These are phyloP conservation scores for Cystofilobasidium capitatum DNA, from an alignment of 768 basidiomycete genomes.

Conservation along the genomic window DNA sequence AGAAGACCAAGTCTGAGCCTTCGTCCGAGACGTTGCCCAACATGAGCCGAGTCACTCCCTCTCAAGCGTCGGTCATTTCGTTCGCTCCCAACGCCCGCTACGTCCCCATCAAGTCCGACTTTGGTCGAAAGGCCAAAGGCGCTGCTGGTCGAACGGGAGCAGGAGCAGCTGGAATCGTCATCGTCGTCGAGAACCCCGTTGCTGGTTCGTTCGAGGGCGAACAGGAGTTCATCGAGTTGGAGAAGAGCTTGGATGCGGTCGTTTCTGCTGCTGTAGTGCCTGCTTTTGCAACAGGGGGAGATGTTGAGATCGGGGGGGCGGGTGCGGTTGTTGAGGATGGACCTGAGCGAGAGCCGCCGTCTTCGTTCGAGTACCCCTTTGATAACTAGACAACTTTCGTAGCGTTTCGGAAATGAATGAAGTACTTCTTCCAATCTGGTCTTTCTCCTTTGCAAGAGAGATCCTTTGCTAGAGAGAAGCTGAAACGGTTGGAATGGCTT, in stretches of 20 bases:
- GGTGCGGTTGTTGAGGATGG: conserved; percentile 6
- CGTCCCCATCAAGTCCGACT: conserved; percentile 73
- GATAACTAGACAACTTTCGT: too few species aligned
- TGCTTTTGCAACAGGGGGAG: conserved; percentile 3
- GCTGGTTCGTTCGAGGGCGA: conserved; percentile 41
- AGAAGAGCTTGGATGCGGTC: conserved; percentile 26
- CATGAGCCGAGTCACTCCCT: conserved; percentile 83
- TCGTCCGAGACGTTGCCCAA: conserved; percentile 66
- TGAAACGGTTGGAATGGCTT: too few species aligned
- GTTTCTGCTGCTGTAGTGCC: conserved; percentile 9
- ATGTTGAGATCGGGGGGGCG: conserved; percentile 20
- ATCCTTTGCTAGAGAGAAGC: too few species aligned
- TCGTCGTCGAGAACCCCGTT: conserved; percentile 62
- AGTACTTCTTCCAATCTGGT: too few species aligned
- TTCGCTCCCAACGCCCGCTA: conserved; percentile 74
- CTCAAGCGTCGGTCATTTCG: conserved; percentile 71
- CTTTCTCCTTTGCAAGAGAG: too few species aligned
- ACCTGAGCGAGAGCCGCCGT: conserved; percentile 50
- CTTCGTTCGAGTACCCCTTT: conserved; percentile 60
- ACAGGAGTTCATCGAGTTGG: conserved; percentile 61
- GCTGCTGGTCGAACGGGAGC: conserved; percentile 27
- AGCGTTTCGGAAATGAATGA: too few species aligned
- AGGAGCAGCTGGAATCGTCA: conserved; percentile 68
- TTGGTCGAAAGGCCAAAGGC: too few species aligned
- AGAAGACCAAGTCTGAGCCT: conserved; percentile 54